Evolutionary conservation across 2,329 filamentous ascomycete genomes (phyloP).

Genomic region (Phialophora macrospora): DNA sequence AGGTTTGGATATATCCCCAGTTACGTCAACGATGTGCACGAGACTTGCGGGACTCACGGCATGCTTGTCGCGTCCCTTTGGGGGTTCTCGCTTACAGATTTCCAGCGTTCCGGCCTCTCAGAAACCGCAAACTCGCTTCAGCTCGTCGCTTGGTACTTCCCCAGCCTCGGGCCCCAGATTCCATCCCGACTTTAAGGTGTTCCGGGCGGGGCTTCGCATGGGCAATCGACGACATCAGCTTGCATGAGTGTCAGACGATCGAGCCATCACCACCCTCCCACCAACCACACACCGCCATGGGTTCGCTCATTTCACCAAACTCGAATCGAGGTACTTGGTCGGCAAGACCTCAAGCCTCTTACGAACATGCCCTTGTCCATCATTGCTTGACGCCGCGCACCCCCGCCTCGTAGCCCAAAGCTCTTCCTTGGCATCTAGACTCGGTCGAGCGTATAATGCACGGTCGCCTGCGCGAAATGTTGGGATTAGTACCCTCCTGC

Average conservation of each 20-base stretch:
- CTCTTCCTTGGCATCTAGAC: conserved; percentile 3
- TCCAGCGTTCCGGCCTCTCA: conserved; percentile 13
- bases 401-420: conserved; percentile 13
- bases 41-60: background rate
- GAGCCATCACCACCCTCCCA: conserved; percentile 6
- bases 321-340: conserved; percentile 8
- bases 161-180: conserved; percentile 14
- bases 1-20: conserved; percentile 14
- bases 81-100: conserved; percentile 17
- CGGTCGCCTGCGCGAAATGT: conserved; percentile 1
- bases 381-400: conserved; percentile 11
- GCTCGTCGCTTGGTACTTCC: conserved; percentile 28
- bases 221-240: conserved; percentile 13
- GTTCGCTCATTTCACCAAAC: conserved; percentile 4
- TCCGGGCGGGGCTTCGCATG: conserved; percentile 7
- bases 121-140: conserved; percentile 16
- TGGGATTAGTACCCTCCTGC: background rate
- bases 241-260: conserved; percentile 17
- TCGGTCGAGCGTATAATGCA: conserved; percentile 6
- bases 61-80: conserved; percentile 1
- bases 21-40: conserved; percentile 12
- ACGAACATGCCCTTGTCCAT: conserved; percentile 6
- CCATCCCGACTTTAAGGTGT: background rate
- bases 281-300: conserved; percentile 14
- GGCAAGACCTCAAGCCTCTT: conserved; percentile 15